Conservation (phyloP, 106 monocot species). For the Dendrobium huoshanense region DNA sequence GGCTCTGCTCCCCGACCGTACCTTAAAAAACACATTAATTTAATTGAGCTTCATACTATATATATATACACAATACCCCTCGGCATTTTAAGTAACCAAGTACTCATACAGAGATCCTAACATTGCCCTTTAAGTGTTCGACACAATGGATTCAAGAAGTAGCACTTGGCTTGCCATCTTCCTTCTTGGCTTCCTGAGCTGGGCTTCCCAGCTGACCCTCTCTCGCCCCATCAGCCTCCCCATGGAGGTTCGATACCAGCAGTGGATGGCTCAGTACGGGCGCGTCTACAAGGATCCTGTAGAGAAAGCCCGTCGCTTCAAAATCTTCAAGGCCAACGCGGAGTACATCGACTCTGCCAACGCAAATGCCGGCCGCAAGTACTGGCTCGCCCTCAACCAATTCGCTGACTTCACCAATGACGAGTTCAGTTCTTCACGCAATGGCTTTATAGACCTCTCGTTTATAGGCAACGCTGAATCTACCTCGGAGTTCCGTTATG, state of each 20-base stretch:
- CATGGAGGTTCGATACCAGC: conserved; percentile 23
- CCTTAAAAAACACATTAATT: too few relatives aligned
- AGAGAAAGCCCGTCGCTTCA: conserved; percentile 43
- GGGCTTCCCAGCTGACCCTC: too few relatives aligned
- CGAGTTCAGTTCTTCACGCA: conserved; percentile 23
- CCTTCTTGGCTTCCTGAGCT: too few relatives aligned
- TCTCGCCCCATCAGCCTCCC: too few relatives aligned
- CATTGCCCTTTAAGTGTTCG: too few relatives aligned
- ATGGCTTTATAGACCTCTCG: conserved; percentile 10
- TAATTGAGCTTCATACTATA: too few relatives aligned
- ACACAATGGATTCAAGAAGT: too few relatives aligned
- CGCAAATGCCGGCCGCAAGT: conserved; percentile 36
- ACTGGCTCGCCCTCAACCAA: conserved; percentile 48
- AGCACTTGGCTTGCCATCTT: too few relatives aligned
- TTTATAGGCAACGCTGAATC: conserved; percentile 2
- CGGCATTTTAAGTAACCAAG: too few relatives aligned
- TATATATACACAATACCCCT: too few relatives aligned
- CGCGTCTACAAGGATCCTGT: conserved; percentile 25
- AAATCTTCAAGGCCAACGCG: conserved; percentile 42
- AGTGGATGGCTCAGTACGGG: conserved; percentile 41
- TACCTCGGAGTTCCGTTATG: conserved; percentile 10
- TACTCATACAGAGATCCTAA: too few relatives aligned
- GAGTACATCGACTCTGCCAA: conserved; percentile 58
- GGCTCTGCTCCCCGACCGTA: too few relatives aligned
- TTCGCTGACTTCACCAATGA: conserved; percentile 83